Evolutionary conservation across 352 stramenopile genomes (phyloP).

Genomic region (Saprolegnia parasitica): DNA sequence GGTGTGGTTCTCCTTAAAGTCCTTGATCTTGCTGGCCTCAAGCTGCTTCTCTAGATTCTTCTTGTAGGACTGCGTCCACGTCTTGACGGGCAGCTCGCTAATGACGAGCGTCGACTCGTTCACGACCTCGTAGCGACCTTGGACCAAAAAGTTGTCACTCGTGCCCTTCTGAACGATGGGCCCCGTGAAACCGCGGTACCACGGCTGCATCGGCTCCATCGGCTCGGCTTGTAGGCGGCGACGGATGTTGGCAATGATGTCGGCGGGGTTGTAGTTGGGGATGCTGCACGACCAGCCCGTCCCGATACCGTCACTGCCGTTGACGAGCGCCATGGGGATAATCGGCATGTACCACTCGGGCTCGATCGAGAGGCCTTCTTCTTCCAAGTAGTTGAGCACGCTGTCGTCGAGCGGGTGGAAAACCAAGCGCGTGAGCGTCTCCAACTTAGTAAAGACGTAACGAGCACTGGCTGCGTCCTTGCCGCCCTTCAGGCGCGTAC

Average conservation of each 20-base stretch:
- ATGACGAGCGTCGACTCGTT: constrained; percentile 91
- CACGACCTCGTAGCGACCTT: constrained; percentile 72
- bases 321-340: constrained; percentile 96
- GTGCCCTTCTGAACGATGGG: constrained; percentile 81
- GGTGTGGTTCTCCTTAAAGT: constrained; percentile 92
- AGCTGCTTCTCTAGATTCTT: constrained; percentile 89
- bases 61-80: constrained; percentile 97
- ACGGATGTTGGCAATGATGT: constrained; percentile 80
- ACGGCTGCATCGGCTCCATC: constrained; percentile 66
- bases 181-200: constrained; percentile 90
- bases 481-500: constrained; percentile 94
- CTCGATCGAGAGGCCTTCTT: constrained; percentile 91
- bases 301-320: constrained; percentile 95
- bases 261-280: constrained; percentile 89
- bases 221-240: constrained; percentile 59
- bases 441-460: constrained; percentile 94
- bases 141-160: constrained; percentile 72
- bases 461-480: constrained; percentile 92
- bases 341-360: constrained; percentile 93
- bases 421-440: constrained; percentile 72
- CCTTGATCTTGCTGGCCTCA: constrained; percentile 81
- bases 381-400: constrained; percentile 86
- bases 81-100: constrained; percentile 93
- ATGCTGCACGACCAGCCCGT: constrained; percentile 94
- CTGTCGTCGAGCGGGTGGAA: constrained; percentile 89